Evolutionary conservation across 1,284 basidiomycete species (phyloP).

Genomic region (Rhodotorula sp.): DNA sequence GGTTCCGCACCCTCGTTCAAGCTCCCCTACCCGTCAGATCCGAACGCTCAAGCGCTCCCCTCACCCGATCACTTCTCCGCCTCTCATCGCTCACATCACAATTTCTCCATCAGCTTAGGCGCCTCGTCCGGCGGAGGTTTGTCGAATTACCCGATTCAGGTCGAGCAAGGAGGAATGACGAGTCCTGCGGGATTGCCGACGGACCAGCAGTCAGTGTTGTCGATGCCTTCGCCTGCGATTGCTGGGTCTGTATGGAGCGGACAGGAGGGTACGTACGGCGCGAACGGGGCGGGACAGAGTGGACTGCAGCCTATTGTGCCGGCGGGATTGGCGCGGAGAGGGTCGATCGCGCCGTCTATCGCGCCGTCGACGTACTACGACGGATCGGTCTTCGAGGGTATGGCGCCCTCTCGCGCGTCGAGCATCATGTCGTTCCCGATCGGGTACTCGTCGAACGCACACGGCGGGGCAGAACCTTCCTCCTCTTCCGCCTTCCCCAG

Average conservation of each 20-base stretch:
- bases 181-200: not conserved
- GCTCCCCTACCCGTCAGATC: conserved; percentile 36
- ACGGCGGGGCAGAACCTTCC: not conserved
- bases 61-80: conserved; percentile 8
- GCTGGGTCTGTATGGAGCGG: conserved; percentile 16
- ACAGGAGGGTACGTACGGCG: not conserved
- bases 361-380: conserved; percentile 45
- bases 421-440: conserved; percentile 41
- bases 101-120: conserved; percentile 24
- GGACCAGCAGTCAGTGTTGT: conserved; percentile 2
- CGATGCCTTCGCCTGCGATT: conserved; percentile 4
- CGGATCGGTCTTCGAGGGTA: conserved; percentile 45
- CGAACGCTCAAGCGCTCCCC: conserved; percentile 16
- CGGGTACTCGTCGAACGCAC: conserved; percentile 20
- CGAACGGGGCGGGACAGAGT: not conserved
- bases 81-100: not conserved
- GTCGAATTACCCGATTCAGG: conserved; percentile 25
- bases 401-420: conserved; percentile 31
- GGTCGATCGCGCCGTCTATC: conserved; percentile 24
- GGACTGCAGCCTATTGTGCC: not conserved
- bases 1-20: conserved; percentile 54
- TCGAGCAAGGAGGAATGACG: not conserved
- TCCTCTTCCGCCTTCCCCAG: not conserved
- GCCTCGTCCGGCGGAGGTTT: conserved; percentile 12
- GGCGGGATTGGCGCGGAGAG: not conserved